Conservation (phyloP, 805 yeast genomes). For the Metschnikowia aberdeeniae region DNA sequence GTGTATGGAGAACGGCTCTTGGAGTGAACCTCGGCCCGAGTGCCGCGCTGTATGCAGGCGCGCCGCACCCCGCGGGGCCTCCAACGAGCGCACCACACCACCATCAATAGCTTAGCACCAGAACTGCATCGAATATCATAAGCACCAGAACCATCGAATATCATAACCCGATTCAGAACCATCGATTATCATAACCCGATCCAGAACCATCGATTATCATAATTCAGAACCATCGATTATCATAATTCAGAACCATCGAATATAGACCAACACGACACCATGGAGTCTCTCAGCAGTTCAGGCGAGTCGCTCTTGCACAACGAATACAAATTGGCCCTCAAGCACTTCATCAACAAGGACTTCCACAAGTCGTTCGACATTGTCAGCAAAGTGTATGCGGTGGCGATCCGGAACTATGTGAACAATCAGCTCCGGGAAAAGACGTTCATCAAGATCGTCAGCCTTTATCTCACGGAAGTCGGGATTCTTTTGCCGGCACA, state of each 20-base stretch:
- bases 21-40: not conserved
- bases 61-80: not conserved
- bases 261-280: not conserved
- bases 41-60: not conserved
- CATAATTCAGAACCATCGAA: too few relatives aligned
- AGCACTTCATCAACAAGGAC: conserved; percentile 37
- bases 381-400: conserved; percentile 20
- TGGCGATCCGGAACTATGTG: conserved; percentile 19
- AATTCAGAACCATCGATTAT: too few relatives aligned
- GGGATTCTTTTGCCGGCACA: conserved; percentile 22
- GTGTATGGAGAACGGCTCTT: conserved; percentile 16
- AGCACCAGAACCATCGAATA: too few relatives aligned
- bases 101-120: not conserved
- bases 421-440: conserved; percentile 25
- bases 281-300: conserved; percentile 3
- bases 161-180: too few relatives aligned
- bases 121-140: not conserved
- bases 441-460: conserved; percentile 31
- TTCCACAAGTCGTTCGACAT: conserved; percentile 30
- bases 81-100: not conserved
- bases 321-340: conserved; percentile 33
- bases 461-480: conserved; percentile 33
- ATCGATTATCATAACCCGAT: too few relatives aligned
- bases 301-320: conserved; percentile 10
- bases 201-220: too few relatives aligned